Conservation (phyloP, 2,329 filamentous ascomycete species). For the Emergomyces orientalis region DNA sequence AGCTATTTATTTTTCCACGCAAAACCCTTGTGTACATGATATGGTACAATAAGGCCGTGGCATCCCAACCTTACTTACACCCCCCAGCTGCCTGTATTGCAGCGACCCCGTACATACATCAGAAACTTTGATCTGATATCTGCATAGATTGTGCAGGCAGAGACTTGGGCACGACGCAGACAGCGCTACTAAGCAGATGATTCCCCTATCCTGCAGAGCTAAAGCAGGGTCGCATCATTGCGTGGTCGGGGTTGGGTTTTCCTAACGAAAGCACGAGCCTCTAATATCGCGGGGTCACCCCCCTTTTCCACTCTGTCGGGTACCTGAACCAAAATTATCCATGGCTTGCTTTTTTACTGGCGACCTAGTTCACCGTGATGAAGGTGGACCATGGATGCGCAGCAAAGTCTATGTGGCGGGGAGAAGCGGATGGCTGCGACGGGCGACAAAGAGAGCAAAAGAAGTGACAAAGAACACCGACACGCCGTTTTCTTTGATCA, state of each 20-base stretch:
- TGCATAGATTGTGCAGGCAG: not conserved
- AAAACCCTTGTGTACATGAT: too few species aligned
- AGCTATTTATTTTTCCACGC: too few species aligned
- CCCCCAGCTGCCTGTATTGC: too few species aligned
- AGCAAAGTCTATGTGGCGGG: not conserved
- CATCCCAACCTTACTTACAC: too few species aligned
- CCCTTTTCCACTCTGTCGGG: not conserved
- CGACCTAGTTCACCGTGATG: not conserved
- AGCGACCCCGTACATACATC: not conserved
- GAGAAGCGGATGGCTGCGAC: conserved; percentile 1
- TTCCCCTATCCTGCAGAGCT: not conserved
- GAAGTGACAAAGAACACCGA: not conserved
- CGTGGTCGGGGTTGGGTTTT: not conserved
- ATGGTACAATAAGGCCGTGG: too few species aligned
- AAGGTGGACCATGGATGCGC: not conserved
- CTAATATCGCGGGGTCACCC: not conserved
- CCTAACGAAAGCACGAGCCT: not conserved
- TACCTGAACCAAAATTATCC: not conserved
- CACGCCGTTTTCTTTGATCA: not conserved
- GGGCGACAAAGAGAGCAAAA: not conserved
- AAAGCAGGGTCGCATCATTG: not conserved
- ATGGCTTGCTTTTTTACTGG: not conserved
- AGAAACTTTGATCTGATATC: not conserved
- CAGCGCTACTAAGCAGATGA: not conserved
- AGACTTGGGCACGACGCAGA: not conserved